A percentile compares a stretch with the other conserved stretches of the same genome.
Evolutionary conservation across 345 rosid genomes (phyloP).

Genomic region (Schrenkiella parvula): DNA sequence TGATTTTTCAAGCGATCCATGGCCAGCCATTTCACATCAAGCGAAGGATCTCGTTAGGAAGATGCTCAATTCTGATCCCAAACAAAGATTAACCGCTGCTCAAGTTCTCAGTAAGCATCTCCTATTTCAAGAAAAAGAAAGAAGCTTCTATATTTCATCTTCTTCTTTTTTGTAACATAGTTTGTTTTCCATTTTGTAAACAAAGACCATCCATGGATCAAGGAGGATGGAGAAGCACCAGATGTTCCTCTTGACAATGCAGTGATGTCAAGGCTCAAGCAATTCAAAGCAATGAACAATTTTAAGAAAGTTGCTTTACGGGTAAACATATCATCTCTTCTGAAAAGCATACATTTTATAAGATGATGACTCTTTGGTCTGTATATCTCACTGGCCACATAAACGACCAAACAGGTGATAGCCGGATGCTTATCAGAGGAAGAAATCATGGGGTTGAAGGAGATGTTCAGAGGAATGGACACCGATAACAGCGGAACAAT

Average conservation of each 20-base stretch:
- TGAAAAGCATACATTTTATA: not conserved
- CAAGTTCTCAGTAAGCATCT: constrained; percentile 75
- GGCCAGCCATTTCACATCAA: constrained; percentile 85
- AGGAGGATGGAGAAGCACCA: constrained; percentile 84
- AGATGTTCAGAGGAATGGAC: constrained; percentile 91
- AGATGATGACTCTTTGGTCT: not conserved
- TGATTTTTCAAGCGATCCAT: constrained; percentile 85
- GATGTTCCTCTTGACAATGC: constrained; percentile 81
- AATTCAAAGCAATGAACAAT: constrained; percentile 72
- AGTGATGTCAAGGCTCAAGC: constrained; percentile 67
- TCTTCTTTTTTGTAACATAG: not conserved
- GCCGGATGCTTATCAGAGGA: constrained; percentile 96
- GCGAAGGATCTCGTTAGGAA: constrained; percentile 91
- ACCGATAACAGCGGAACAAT: constrained; percentile 86
- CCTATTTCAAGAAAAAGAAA: not conserved
- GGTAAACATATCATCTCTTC: constrained; percentile 27
- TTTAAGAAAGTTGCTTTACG: constrained; percentile 77
- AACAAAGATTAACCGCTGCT: constrained; percentile 74
- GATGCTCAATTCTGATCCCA: constrained; percentile 91
- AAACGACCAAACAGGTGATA: constrained; percentile 49
- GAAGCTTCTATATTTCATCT: not conserved
- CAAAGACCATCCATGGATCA: constrained; percentile 70
- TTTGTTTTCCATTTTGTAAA: not conserved
- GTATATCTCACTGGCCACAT: constrained; percentile 1
- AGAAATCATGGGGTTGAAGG: constrained; percentile 96